Evolutionary conservation across 345 rosid species (phyloP).

Genomic region (Lepidium didymum): DNA sequence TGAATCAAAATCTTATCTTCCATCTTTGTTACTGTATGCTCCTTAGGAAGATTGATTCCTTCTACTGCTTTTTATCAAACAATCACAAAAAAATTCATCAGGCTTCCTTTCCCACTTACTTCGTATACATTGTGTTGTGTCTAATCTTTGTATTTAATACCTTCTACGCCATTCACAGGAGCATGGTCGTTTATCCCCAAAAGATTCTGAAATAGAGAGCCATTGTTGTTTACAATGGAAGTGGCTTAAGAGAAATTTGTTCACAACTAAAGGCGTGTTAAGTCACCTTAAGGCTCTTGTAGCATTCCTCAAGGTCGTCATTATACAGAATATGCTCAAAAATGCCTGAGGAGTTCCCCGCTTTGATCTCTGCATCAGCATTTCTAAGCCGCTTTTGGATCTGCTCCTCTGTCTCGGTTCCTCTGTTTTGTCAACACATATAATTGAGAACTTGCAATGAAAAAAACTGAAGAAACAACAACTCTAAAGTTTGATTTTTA

Average conservation of each 20-base stretch:
- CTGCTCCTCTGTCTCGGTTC: slow-evolving; percentile 89
- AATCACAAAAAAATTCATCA: slow-evolving; percentile 10
- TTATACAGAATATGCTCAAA: slow-evolving; percentile 61
- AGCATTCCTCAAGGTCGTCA: slow-evolving; percentile 78
- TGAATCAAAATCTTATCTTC: slow-evolving; percentile 50
- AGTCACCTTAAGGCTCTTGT: slow-evolving; percentile 72
- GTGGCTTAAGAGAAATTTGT: neutral
- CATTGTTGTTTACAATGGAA: neutral
- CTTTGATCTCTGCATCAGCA: slow-evolving; percentile 70
- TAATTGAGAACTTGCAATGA: slow-evolving; percentile 1
- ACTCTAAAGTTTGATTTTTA: slow-evolving; percentile 21
- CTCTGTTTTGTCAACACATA: slow-evolving; percentile 38
- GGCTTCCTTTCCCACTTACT: neutral
- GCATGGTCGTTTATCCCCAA: slow-evolving; percentile 48
- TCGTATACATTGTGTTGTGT: neutral
- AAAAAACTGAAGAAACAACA: slow-evolving; percentile 6
- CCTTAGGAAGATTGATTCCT: slow-evolving; percentile 56
- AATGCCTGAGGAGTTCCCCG: slow-evolving; percentile 61
- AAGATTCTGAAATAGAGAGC: slow-evolving; percentile 43
- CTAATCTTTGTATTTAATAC: slow-evolving; percentile 33
- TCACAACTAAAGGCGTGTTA: neutral
- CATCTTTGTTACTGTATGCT: slow-evolving; percentile 45
- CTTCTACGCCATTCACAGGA: slow-evolving; percentile 37
- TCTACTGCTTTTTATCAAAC: slow-evolving; percentile 41
- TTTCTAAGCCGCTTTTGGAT: slow-evolving; percentile 67